phyloP scores from a whole-genome alignment of 495 filamentous ascomycete species.

The Collariella sp. region DNA sequence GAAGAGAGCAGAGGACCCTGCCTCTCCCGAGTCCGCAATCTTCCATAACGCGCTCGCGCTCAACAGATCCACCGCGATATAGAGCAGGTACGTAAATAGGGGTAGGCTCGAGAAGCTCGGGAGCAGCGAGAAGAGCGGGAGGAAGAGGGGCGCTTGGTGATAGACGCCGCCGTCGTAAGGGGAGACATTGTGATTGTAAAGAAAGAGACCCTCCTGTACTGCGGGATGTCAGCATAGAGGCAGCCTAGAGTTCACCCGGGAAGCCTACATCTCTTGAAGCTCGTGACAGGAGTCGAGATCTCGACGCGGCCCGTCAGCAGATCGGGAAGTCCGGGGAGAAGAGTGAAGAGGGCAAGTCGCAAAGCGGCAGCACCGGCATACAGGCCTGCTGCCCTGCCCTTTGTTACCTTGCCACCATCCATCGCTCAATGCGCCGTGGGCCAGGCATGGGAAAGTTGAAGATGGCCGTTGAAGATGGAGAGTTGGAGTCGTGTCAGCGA shows the following conservation, averaged over 20 bases:
- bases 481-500: constrained; percentile 5
- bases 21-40: constrained; percentile 77
- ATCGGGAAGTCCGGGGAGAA: constrained; percentile 78
- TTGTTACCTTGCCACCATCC: constrained; percentile 39
- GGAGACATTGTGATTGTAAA: constrained; percentile 92
- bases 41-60: constrained; percentile 73
- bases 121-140: constrained; percentile 82
- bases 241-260: background rate
- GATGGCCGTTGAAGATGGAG: constrained; percentile 2
- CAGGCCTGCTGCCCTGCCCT: constrained; percentile 59
- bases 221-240: background rate
- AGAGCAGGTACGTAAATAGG: constrained; percentile 71
- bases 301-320: constrained; percentile 86
- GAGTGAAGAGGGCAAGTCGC: constrained; percentile 68
- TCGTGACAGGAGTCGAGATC: constrained; percentile 91
- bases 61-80: constrained; percentile 70
- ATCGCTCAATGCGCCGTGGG: constrained; percentile 36
- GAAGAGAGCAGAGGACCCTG: constrained; percentile 61
- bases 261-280: constrained; percentile 85
- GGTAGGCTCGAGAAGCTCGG: constrained; percentile 55
- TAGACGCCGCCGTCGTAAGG: constrained; percentile 97
- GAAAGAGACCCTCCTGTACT: constrained; percentile 95
- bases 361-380: constrained; percentile 69
- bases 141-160: constrained; percentile 90
- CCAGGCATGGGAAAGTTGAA: constrained; percentile 11